Base-by-base conservation (phyloP, 768 basidiomycete genomes). In the Trichaptum fuscoviolaceum region DNA sequence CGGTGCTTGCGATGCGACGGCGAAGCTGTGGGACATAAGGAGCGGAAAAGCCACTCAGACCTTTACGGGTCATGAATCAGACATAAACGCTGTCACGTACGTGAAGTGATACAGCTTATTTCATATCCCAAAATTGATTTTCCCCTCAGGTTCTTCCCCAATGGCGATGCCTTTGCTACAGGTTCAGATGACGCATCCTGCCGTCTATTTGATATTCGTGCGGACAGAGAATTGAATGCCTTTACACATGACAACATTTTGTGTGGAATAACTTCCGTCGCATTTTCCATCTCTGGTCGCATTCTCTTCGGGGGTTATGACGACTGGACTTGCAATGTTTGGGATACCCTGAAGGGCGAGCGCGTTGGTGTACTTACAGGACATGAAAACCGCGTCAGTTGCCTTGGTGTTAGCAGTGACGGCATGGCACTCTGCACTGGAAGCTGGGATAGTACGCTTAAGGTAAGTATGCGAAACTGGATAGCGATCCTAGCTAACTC, bases 261-360 rank as follows among this genome's bases (percentile, higher is more conserved):
- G 18, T 99, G 96, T 73, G 96, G 97, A 69, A 97, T 99, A 78
- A 99, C 96, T 17, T 98, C 96, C 4, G 97, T 99, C 70, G 96
- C 95, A 17, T 99, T 99, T 83, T 99, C 96, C 4, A 93, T 94
- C 71, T 98, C 96, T 27, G 96, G 96, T 42, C 92, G 96, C 67
- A 93, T 99, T 72, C 84, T 99, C 52, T 99, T 99, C 71, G 96
- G 97, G 70, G 96, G 96, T 57, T 99, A 99, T 76, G 96, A 99
- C 77, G 96, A 99, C 75, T 99, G 97, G 93, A 99, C 97, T 71
- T 96, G 95, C 83, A 99, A 99, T 75, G 96, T 99, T 63, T 99
- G 96, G 96, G 96, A 99, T 76, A 98, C 96, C 30, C 83, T 99
- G 73, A 97, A 96, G 78, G 97, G 97, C 65, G 96, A 99, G 77